Base-by-base conservation (phyloP, 768 basidiomycete genomes). In the Lactarius hengduanensis region DNA sequence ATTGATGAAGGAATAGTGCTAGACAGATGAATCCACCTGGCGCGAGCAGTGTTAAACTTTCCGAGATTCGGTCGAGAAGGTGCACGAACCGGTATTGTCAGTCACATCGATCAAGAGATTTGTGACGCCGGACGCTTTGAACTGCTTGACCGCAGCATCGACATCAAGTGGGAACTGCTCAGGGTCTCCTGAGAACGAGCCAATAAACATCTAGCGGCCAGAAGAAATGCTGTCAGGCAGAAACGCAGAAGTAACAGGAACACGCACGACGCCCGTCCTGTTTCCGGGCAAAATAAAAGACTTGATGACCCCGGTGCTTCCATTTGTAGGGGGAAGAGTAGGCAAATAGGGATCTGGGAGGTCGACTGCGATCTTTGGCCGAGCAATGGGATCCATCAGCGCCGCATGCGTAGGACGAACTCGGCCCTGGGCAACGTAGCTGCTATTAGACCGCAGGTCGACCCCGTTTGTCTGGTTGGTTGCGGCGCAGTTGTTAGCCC, bases 11-110 rank as follows among this genome's bases (percentile, higher is more conserved):
- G 77, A 86, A 87, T 45, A 82, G 80, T 2, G 85, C 86, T 15
- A 88, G 78, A 71, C 86, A 87, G 9, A 88, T 78, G 62, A 81
- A 85, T 28, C 87, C 87, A 63, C 86, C 86, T 70, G 30, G 32
- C 7, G 40, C 8, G 4, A 16, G 11, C 13, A 16, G n/a, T 4
- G n/a, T 62, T 41, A 65, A 28, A 56, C 3, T n/a, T n/a, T 54
- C 11, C 34, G 16, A 20, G 8, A 22, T 40, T 28, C 20, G 22
- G 41, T 32, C n/a, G 22, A 18, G 32, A 22, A 20, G 20, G 34
- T 16, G 20, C 36, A 66, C 80, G 20, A 54, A 82, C 86, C 87
- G 61, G 82, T 82, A 69, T 89, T 89, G 72, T 87, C 83, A 13
- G 83, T 83, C 40, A 87, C 72, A 72, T 88, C 87, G 47, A 89